Base-by-base conservation (phyloP, 805 yeast genomes). In the Ogataea philodendri region DNA sequence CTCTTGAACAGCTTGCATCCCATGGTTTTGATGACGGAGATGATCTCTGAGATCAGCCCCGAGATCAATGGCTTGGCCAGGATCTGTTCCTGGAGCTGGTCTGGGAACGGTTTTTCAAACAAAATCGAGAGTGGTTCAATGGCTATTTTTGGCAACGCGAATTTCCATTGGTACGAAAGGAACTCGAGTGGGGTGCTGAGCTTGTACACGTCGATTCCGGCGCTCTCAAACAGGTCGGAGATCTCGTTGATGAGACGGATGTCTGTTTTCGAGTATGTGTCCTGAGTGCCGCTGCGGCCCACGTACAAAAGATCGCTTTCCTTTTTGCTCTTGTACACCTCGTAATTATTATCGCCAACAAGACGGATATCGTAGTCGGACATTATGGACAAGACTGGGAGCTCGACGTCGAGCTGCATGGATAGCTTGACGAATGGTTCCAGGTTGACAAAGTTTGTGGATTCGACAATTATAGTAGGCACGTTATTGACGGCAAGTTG, bases 41-140 rank as follows among this genome's bases (percentile, higher is more conserved):
- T 69, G 24, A 86, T 62, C 65, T 89, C 97, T 33, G 73, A 70
- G 40, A 86, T 76, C 30, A 87, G 65, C 2, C 97, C 97, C 13
- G 85, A 74, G 15, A 86, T 70, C 42, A 89, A 67, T 7, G 96
- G 97, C 56, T 85, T 85, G 18, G 94, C 90, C 42, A 88, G 67
- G 29, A 87, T 82, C 57, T 84, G 86, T 23, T 69, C 63, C 21
- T 70, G 64, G 34, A 89, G 66, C 33, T 70, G 60, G 22, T 61
- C 63, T 2, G 94, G 87, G 45, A 64, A 69, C 4, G 82, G 76
- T 39, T 75, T 72, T 59, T 87, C 96, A 51, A 89, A 78, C 8
- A 85, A 52, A 15, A 88, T 70, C 21, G 86, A 66, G 27, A 88
- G 64, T 5, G 95, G 87, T 57, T 82, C 84, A 54, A 88, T 76